Conservation (phyloP, 179 eudicot species). For the Nepenthes alata region DNA sequence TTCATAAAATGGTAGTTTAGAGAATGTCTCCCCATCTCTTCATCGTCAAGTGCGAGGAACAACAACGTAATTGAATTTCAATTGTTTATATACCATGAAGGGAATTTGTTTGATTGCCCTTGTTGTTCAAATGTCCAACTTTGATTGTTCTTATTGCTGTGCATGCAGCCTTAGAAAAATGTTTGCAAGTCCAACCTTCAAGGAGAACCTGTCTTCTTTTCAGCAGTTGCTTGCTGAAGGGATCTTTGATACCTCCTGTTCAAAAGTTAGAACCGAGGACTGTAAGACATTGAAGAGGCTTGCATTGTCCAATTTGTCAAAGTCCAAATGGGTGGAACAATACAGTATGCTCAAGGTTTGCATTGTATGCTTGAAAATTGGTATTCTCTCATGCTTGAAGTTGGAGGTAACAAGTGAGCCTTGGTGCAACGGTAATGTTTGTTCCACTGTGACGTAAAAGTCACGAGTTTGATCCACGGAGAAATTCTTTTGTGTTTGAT, state of each 20-base stretch:
- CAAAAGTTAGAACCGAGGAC: slow-evolving; percentile 44
- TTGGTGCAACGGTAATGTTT: too few relatives aligned
- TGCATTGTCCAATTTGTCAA: slow-evolving; percentile 41
- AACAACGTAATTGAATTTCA: too few relatives aligned
- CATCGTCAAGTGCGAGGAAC: too few relatives aligned
- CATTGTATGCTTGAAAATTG: slow-evolving; percentile 1
- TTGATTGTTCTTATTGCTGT: slow-evolving; percentile 7
- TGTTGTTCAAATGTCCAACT: too few relatives aligned
- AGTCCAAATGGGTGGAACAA: slow-evolving; percentile 69
- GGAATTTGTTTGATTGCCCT: too few relatives aligned
- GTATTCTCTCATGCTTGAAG: neutral
- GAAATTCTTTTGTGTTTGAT: too few relatives aligned
- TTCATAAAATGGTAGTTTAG: too few relatives aligned
- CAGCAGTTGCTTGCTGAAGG: slow-evolving; percentile 80
- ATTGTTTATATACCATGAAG: too few relatives aligned
- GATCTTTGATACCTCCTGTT: slow-evolving; percentile 42
- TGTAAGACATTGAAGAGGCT: slow-evolving; percentile 53
- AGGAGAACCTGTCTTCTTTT: slow-evolving; percentile 55
- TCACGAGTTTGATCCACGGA: too few relatives aligned
- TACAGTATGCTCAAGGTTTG: slow-evolving; percentile 64
- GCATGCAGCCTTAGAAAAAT: slow-evolving; percentile 51
- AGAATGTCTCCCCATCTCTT: too few relatives aligned
- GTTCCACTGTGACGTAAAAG: too few relatives aligned
- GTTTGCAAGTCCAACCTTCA: slow-evolving; percentile 50
- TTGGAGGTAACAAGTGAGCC: too few relatives aligned